Evolutionary conservation across 176 grass and related monocot species (phyloP), one percentile per base, ranked within the genome.

Genomic region (Olyra latifolia): DNA sequence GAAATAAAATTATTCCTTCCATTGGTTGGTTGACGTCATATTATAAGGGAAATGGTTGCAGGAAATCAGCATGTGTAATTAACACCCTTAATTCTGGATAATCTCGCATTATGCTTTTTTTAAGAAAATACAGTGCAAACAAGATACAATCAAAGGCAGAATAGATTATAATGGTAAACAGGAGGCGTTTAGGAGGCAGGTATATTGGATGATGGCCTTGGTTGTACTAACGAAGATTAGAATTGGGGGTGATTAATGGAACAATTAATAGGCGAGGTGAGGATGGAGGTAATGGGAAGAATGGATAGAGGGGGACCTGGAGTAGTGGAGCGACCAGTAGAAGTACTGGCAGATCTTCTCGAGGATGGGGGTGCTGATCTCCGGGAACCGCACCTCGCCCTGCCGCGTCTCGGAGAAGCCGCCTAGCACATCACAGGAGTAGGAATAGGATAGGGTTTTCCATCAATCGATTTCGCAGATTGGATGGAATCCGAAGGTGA

Each of bases 271-370:
- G 54, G 48, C n/a, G 49, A 20, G 32, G 32, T 4, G 32, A 35
- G 32, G 32, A 35, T 4, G 32, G 32, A 35, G 32, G 5, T 35
- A 35, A 35, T 35, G 32, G 32, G 32, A 35, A 35, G 16, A 10
- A 56, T 6, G 10, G 1, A 8, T 22, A 24, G 23, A 30, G 25
- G 24, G 24, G 40, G 11, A 98, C 95, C 88, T 89, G 74, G 90
- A 82, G 61, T 87, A 93, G 76, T 93, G 92, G 17, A 95, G 92
- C 16, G 92, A 91, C 95, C 95, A 98, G 53, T 95, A 98, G 83
- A 98, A 98, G 82, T 95, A 98, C 70, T 93, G 92, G 73, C 95
- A 98, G 69, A 98, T 92, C 87, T 98, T 94, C 83, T 94, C 95
- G 22, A 95, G 86, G 43, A 98, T 86, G 29, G 79, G 69, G 9